Conservation (phyloP, 1,139 yeast species). For the Suhomyces terraborum region DNA sequence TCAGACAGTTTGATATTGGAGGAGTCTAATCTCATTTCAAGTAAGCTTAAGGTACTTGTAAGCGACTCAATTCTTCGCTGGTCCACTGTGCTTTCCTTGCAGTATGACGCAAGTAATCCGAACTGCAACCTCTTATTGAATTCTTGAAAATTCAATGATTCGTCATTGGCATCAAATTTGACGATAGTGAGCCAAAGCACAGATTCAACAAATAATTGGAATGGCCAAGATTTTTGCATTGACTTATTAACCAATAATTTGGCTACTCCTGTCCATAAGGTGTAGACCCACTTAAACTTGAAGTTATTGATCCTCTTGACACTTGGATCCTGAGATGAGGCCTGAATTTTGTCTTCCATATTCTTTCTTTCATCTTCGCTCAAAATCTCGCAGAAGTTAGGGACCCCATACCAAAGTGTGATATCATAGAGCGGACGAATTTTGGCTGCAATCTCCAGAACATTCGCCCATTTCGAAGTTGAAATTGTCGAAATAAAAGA, state of each 20-base stretch:
- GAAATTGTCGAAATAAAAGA: conserved; percentile 7
- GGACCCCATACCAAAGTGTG: conserved; percentile 35
- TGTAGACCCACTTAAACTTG: conserved; percentile 9
- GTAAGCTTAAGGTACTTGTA: neutral
- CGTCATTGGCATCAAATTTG: neutral
- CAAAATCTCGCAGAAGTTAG: conserved; percentile 18
- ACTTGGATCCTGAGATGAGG: neutral
- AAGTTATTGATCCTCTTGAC: conserved; percentile 1
- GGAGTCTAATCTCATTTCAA: neutral
- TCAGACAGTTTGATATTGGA: neutral
- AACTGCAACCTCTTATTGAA: conserved; percentile 2
- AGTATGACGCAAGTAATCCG: neutral
- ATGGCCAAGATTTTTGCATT: neutral
- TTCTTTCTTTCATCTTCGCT: neutral
- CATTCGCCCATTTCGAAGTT: neutral
- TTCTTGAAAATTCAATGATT: neutral
- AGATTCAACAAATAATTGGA: conserved; percentile 8
- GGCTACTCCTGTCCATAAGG: conserved; percentile 3
- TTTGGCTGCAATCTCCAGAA: conserved; percentile 12
- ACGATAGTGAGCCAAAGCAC: conserved; percentile 2
- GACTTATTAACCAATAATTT: conserved; percentile 1
- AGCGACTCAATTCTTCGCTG: conserved; percentile 4
- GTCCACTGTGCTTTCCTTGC: conserved; percentile 1
- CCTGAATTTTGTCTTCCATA: neutral
- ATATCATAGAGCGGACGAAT: conserved; percentile 29